phyloP scores from a whole-genome alignment of 1,284 basidiomycete species.

The Tilletia indica region DNA sequence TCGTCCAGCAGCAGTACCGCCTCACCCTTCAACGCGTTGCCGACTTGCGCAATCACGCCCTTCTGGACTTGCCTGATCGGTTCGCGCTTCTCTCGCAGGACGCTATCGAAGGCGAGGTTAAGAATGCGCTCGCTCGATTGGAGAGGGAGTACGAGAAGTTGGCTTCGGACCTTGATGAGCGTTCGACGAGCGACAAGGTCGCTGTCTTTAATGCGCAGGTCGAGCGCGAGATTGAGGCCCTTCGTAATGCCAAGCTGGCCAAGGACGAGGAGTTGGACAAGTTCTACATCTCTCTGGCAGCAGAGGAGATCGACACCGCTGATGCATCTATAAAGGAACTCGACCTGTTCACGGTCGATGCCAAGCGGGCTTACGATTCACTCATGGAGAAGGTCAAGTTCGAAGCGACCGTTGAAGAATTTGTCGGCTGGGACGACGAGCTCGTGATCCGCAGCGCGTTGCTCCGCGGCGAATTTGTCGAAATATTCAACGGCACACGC shows the following conservation, averaged over 20 bases:
- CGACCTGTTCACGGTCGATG: slow-evolving; percentile 34
- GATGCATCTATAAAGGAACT: slow-evolving; percentile 40
- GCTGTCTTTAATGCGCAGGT: slow-evolving; percentile 18
- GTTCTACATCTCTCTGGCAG: slow-evolving; percentile 12
- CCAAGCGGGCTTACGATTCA: slow-evolving; percentile 35
- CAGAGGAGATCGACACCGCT: slow-evolving; percentile 35
- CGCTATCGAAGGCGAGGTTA: slow-evolving; percentile 45
- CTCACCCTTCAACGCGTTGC: slow-evolving; percentile 38
- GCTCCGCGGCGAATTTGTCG: slow-evolving; percentile 34
- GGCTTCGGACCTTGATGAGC: slow-evolving; percentile 21
- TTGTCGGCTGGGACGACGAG: slow-evolving; percentile 48
- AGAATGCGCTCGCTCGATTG: slow-evolving; percentile 34
- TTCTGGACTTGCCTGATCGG: slow-evolving; percentile 41
- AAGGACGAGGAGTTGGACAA: slow-evolving; percentile 23
- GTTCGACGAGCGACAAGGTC: neutral
- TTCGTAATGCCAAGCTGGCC: slow-evolving; percentile 33
- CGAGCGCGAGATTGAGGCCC: slow-evolving; percentile 25
- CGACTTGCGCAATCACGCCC: slow-evolving; percentile 34
- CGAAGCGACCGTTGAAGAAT: slow-evolving; percentile 43
- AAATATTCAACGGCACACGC: slow-evolving; percentile 31
- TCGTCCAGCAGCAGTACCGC: slow-evolving; percentile 43
- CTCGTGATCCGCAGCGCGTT: slow-evolving; percentile 34
- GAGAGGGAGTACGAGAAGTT: slow-evolving; percentile 40
- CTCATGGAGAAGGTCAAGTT: slow-evolving; percentile 49
- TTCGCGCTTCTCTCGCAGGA: slow-evolving; percentile 42